Evolutionary conservation across 2,329 filamentous ascomycete genomes (phyloP), one percentile per base, ranked within the genome.

Genomic region (Fusarium sp.): DNA sequence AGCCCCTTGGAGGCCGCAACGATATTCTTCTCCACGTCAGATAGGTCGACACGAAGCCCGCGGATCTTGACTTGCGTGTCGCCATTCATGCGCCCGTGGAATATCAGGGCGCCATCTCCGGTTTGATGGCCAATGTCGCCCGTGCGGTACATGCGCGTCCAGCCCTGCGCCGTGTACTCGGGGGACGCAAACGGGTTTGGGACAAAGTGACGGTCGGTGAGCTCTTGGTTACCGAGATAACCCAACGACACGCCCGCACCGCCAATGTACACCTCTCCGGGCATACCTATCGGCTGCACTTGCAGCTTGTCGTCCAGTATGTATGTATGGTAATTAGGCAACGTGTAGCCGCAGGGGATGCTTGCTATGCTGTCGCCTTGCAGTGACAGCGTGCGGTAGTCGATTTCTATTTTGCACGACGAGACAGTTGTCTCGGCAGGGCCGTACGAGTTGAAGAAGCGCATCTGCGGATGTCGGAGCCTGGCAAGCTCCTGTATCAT

Each of bases 21-120:
- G 3, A 79, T 69, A 4, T 60, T 66, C 13, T 50, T 58, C 41
- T 75, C 76, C 3, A 80, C 58, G 1, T 87, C 86, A 3, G 72
- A 64, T 0, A 88, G 73, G 9, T 88, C 85, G 28, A 86, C 80
- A 1, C 83, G 77, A 7, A 82, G 50, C 0, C 83, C 83, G 2
- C 78, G 76, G 4, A 86, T 72, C 69, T 86, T 86, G 64, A 85
- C 69, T 30, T 84, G 80, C 1, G 77, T 79, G 65, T 85, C 82
- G 2, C 79, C 81, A 1, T 46, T 71, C 7, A 81, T 78, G 3
- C 82, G 79, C 3, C 80, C 78, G 7, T 76, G 52, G 53, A 81
- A 74, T 0, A 77, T 60, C 9, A 84, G 59, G 0, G 72, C 48
- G 1, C 82, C 82, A 27, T 81, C 75, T 2, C 16, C 13, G 7